phyloP scores from a whole-genome alignment of 2,329 filamentous ascomycete species.

The Botrytis hyacinthi region DNA sequence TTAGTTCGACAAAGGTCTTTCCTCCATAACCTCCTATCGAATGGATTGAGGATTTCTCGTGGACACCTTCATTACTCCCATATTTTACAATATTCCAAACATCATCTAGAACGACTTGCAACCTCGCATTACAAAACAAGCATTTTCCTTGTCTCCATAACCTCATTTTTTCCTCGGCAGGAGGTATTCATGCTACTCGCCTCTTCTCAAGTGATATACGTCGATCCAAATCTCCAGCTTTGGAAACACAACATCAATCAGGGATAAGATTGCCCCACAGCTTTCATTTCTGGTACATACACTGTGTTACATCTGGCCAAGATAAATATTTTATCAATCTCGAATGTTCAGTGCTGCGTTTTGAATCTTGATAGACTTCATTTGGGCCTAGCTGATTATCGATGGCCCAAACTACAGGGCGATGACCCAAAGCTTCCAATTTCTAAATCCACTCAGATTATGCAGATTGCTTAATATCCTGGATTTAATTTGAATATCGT shows the following conservation, averaged over 20 bases:
- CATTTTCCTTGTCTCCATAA: neutral
- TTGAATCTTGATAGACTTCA: neutral
- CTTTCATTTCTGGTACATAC: no score
- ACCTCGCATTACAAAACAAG: neutral
- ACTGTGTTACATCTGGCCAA: neutral
- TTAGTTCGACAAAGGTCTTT: neutral
- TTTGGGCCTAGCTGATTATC: neutral
- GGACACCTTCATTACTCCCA: neutral
- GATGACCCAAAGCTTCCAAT: neutral
- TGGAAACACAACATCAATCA: no score
- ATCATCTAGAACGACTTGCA: neutral
- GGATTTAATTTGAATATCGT: no score
- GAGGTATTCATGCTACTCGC: neutral
- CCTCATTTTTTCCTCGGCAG: neutral
- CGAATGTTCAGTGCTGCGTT: neutral
- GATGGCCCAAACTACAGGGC: neutral
- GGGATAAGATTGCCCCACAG: no score
- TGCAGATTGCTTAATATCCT: no score
- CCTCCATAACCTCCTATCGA: neutral
- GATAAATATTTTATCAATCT: neutral
- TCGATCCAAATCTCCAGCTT: no score
- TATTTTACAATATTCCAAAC: neutral
- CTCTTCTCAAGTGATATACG: neutral
- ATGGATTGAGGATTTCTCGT: neutral
- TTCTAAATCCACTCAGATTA: neutral